A percentile compares a stretch with the other conserved stretches of the same genome.
Evolutionary conservation across 768 basidiomycete species (phyloP).

Genomic region (Chlorophyllum brunneum): DNA sequence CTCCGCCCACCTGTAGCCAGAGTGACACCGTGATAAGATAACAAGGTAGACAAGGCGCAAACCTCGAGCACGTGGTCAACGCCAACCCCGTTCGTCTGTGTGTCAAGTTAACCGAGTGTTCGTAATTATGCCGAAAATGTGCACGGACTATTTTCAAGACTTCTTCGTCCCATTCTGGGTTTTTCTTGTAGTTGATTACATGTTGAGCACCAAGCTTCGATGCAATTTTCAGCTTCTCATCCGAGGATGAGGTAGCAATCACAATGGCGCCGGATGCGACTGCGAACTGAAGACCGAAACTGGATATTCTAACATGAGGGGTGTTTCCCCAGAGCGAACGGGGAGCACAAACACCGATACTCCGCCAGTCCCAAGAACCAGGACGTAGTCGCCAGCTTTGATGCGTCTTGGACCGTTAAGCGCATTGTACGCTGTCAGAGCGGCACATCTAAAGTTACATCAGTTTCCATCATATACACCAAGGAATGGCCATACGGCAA

Average conservation of each 20-base stretch:
- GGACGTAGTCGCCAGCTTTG: slow-evolving; percentile 58
- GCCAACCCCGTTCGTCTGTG: slow-evolving; percentile 33
- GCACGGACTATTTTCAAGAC: slow-evolving; percentile 37
- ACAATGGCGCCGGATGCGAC: slow-evolving; percentile 60
- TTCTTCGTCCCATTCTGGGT: slow-evolving; percentile 56
- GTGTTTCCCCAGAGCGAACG: background rate
- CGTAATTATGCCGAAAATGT: no score
- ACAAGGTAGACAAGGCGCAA: no score
- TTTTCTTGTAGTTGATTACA: slow-evolving; percentile 61
- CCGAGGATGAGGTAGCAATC: slow-evolving; percentile 65
- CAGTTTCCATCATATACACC: background rate
- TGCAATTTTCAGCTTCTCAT: slow-evolving; percentile 54
- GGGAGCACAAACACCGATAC: slow-evolving; percentile 43
- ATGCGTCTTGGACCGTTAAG: slow-evolving; percentile 45
- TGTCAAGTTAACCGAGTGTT: background rate
- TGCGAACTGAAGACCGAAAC: slow-evolving; percentile 59
- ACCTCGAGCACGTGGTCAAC: slow-evolving; percentile 40
- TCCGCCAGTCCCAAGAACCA: slow-evolving; percentile 54
- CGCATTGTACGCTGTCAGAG: slow-evolving; percentile 62
- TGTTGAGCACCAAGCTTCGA: slow-evolving; percentile 49
- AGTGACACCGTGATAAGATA: no score
- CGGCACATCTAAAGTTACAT: slow-evolving; percentile 42
- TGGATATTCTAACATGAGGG: slow-evolving; percentile 14
- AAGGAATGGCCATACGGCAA: background rate
- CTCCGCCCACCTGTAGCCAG: slow-evolving; percentile 57